phyloP scores from a whole-genome alignment of 1,284 basidiomycete genomes.

The Microbotryomycetes sp. region DNA sequence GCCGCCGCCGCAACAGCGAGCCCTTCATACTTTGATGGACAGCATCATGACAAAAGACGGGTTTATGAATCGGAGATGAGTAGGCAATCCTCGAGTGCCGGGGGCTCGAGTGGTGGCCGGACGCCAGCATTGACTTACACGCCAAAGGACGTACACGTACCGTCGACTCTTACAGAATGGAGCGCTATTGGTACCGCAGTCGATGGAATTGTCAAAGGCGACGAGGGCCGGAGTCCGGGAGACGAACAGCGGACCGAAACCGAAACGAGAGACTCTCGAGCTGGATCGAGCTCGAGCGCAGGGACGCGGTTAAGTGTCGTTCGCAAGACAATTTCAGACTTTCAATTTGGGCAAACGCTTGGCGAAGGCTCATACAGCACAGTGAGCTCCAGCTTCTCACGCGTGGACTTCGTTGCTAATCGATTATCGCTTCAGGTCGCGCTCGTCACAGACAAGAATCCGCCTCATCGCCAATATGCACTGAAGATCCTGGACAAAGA shows the following conservation, averaged over 20 bases:
- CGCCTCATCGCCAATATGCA: conserved; percentile 59
- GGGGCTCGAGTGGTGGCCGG: background rate
- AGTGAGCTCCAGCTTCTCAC: conserved; percentile 44
- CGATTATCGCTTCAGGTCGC: conserved; percentile 50
- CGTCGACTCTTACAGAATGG: background rate
- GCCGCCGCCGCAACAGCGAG: too few species aligned
- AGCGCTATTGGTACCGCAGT: background rate
- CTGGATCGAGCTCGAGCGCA: background rate
- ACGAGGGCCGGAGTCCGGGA: background rate
- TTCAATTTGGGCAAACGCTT: conserved; percentile 59
- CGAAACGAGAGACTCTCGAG: background rate
- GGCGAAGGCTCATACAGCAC: conserved; percentile 77
- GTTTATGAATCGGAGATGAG: background rate
- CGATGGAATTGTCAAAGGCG: background rate
- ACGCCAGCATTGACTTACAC: background rate
- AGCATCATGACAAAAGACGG: background rate
- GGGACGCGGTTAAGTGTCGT: conserved; percentile 14
- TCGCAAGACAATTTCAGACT: conserved; percentile 37
- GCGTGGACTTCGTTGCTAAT: conserved; percentile 12
- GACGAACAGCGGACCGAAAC: background rate
- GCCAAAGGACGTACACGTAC: background rate
- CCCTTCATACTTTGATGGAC: background rate
- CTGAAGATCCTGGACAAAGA: conserved; percentile 70
- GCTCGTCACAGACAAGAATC: conserved; percentile 49
- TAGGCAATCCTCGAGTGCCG: background rate